These are phyloP conservation scores for Limnanthes douglasii DNA, from an alignment of 345 rosid genomes.

Conservation along the genomic window DNA sequence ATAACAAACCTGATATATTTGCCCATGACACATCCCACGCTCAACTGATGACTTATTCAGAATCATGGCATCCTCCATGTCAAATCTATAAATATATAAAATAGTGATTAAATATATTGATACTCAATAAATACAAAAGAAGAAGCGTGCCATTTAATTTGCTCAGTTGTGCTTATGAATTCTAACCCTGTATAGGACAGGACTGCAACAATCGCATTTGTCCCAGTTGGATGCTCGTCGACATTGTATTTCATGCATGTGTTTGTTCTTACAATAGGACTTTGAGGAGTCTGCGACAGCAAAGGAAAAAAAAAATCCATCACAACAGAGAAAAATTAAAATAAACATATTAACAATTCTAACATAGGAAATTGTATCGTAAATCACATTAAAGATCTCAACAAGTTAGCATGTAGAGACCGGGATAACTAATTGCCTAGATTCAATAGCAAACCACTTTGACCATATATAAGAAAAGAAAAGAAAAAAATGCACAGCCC, in stretches of 20 bases:
- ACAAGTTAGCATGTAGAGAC: no score
- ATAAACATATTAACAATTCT: conserved; percentile 2
- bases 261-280: conserved; percentile 75
- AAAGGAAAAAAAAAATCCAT: conserved; percentile 1
- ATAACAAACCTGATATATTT: conserved; percentile 94
- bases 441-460: no score
- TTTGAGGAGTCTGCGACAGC: conserved; percentile 85
- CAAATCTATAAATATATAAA: conserved; percentile 42
- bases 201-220: conserved; percentile 97
- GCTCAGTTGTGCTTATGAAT: no score
- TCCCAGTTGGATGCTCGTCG: conserved; percentile 85
- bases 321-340: background rate
- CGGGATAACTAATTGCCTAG: no score
- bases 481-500: no score
- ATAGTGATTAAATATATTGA: background rate
- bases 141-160: no score
- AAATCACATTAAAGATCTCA: no score
- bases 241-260: conserved; percentile 55
- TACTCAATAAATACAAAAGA: conserved; percentile 2
- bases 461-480: no score
- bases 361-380: no score
- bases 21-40: conserved; percentile 93
- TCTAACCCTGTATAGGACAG: conserved; percentile 86
- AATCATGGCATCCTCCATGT: conserved; percentile 99
- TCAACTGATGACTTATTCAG: conserved; percentile 90